Base-by-base conservation (phyloP, 352 stramenopile species). In the Blastocystis sp. region DNA sequence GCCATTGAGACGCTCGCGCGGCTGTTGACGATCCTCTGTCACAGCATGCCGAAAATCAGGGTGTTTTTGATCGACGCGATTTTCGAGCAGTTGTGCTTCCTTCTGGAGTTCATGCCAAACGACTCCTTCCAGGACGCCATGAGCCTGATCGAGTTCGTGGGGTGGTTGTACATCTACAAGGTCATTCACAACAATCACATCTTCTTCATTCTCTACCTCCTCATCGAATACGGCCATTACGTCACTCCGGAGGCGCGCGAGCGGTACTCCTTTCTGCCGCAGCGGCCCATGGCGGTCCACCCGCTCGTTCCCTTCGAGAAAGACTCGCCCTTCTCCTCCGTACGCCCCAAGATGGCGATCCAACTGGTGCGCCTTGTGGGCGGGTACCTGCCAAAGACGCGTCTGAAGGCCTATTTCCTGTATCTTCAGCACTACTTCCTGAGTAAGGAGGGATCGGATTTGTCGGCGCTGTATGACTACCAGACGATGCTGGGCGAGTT, bases 361-460 rank as follows among this genome's bases (percentile, higher is more conserved):
- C 42, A 79, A 11, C 52, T 79, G 17, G 34, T 52, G 21, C n/a
- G 10, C 42, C 21, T 42, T 1, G 61, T 40, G 14, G 69, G 38
- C 6, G 21, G 9, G 1, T 79, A 63, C 38, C 52, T 79, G 14
- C 28, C 38, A 9, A 34, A 61, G 43, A 40, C 11, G 11, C 19
- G 3, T 19, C 10, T 54, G 21, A 52, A 79, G 28, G 43, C 21
- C 38, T 79, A 64, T 61, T 28, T 79, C 7, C 19, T 79, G 11
- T 79, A 79, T 24, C 69, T 79, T 10, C 69, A 79, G 24, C 52
- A 21, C 69, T 79, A 79, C 38, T 79, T 79, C 69, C 69, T 79
- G 9, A 43, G 69, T 28, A 79, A 79, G 45, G n/a, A 19, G 19
- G 38, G 40, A 19, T 24, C 63, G 69, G 69, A 79, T 28, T 24